These are phyloP conservation scores for Talaromyces islandicus DNA, from an alignment of 2,329 filamentous ascomycete genomes.

Conservation along the genomic window DNA sequence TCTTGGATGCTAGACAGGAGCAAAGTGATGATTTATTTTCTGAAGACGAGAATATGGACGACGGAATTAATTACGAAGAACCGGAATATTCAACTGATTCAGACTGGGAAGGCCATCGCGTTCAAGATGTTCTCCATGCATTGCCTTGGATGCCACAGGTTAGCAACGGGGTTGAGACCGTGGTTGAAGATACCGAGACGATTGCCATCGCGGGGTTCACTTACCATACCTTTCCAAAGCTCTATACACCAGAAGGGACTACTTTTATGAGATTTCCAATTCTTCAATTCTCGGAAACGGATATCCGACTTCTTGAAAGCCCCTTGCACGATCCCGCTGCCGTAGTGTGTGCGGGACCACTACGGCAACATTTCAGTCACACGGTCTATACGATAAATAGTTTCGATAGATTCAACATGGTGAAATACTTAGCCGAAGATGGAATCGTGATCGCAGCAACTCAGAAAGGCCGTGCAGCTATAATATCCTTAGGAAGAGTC, in stretches of 20 bases:
- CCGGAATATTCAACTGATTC: background rate
- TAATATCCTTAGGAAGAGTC: constrained; percentile 47
- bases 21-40: background rate
- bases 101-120: background rate
- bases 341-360: constrained; percentile 17
- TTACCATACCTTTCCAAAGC: background rate
- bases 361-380: constrained; percentile 4
- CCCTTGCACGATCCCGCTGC: constrained; percentile 24
- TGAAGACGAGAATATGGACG: background rate
- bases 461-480: constrained; percentile 51
- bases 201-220: background rate
- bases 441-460: constrained; percentile 54
- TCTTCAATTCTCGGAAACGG: constrained; percentile 35
- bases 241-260: too few relatives aligned
- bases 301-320: constrained; percentile 32
- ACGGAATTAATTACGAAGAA: background rate
- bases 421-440: constrained; percentile 52
- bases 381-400: background rate
- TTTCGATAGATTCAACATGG: constrained; percentile 52
- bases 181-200: background rate
- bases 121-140: background rate
- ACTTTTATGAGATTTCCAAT: constrained; percentile 26
- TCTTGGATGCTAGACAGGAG: background rate
- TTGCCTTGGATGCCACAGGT: background rate
- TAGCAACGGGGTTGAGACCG: background rate